Evolutionary conservation across 768 basidiomycete genomes (phyloP).

Genomic region (Kwoniella sp.): DNA sequence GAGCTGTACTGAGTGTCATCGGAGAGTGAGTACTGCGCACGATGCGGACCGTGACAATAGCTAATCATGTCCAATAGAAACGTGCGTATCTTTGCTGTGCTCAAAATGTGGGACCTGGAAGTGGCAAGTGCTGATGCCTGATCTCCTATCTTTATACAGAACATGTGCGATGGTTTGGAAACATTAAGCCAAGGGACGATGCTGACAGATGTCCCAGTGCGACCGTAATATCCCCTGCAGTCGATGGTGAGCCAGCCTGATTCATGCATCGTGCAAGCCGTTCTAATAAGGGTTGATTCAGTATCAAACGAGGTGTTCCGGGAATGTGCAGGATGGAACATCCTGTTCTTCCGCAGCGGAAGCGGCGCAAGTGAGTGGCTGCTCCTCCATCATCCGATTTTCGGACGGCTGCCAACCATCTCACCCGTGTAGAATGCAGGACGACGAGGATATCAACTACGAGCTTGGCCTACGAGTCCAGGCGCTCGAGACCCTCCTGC

Average conservation of each 20-base stretch:
- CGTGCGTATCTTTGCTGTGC: constrained; percentile 29
- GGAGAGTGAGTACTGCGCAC: constrained; percentile 38
- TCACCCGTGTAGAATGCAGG: constrained; percentile 10
- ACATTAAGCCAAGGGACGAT: too few species aligned
- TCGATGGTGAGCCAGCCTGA: constrained; percentile 31
- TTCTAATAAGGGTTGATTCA: constrained; percentile 3
- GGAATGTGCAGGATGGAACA: constrained; percentile 44
- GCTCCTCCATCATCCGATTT: not conserved
- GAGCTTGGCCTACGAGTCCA: constrained; percentile 34
- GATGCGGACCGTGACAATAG: not conserved
- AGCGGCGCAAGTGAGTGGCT: constrained; percentile 29
- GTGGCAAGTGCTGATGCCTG: too few species aligned
- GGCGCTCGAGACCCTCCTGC: constrained; percentile 41
- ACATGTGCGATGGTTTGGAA: constrained; percentile 27
- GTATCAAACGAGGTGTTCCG: constrained; percentile 43
- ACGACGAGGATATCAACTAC: constrained; percentile 31
- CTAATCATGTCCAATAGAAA: constrained; percentile 28
- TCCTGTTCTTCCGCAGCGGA: constrained; percentile 33
- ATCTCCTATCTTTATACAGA: constrained; percentile 20
- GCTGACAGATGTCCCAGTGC: constrained; percentile 33
- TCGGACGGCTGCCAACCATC: not conserved
- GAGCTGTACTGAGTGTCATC: constrained; percentile 48
- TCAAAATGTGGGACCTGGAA: not conserved
- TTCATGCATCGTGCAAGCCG: not conserved
- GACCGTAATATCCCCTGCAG: constrained; percentile 46